Conservation (phyloP, 176 grass and related monocot genomes). For the Zizania latifolia region DNA sequence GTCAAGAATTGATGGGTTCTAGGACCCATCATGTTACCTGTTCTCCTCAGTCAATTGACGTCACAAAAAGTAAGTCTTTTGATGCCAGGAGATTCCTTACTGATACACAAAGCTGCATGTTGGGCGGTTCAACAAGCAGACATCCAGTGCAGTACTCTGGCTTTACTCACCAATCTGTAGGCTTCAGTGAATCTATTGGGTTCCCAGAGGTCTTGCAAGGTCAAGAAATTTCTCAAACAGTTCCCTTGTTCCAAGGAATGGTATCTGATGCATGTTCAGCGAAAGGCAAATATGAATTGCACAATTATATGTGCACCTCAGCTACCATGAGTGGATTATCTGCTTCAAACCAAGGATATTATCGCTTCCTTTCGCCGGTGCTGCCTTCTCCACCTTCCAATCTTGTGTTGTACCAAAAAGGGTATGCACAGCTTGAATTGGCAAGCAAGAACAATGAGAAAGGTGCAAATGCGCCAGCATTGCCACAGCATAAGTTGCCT, state of each 20-base stretch:
- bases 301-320: constrained; percentile 28
- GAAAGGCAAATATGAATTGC: constrained; percentile 21
- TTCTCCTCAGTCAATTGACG: constrained; percentile 43
- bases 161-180: constrained; percentile 60
- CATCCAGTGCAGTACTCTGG: constrained; percentile 28
- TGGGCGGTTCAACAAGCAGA: constrained; percentile 33
- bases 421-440: constrained; percentile 15
- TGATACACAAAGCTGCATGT: constrained; percentile 33
- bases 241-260: constrained; percentile 44
- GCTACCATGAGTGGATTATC: constrained; percentile 30
- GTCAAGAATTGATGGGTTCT: constrained; percentile 98
- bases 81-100: constrained; percentile 24
- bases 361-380: constrained; percentile 37
- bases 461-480: constrained; percentile 10
- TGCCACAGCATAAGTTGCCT: constrained; percentile 2
- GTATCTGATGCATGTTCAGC: constrained; percentile 28
- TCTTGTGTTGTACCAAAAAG: constrained; percentile 42
- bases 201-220: constrained; percentile 99
- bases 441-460: constrained; percentile 1
- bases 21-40: constrained; percentile 41
- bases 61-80: constrained; percentile 35
- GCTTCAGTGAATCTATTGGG: constrained; percentile 80
- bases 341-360: constrained; percentile 39
- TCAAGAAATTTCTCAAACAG: constrained; percentile 83
- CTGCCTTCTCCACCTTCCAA: constrained; percentile 38